A percentile compares a stretch with the other conserved stretches of the same genome.
phyloP scores from a whole-genome alignment of 441 rosid species.

The Rhodomyrtus psidioides region DNA sequence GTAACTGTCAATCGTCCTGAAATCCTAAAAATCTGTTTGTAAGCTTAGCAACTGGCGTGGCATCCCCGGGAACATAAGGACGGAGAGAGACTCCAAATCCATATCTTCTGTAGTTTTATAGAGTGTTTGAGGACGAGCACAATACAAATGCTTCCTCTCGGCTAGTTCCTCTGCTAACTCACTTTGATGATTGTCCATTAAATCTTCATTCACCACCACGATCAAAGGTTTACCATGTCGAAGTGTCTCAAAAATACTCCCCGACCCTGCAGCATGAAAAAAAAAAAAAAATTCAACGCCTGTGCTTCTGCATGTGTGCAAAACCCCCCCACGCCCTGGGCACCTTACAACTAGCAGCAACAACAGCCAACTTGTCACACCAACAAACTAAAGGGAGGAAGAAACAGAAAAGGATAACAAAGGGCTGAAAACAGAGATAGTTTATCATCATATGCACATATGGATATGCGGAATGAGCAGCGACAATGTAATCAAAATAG shows the following conservation, averaged over 20 bases:
- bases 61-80: slow-evolving; percentile 60
- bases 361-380: background rate
- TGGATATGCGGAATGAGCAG: background rate
- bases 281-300: background rate
- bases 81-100: slow-evolving; percentile 54
- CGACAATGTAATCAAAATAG: background rate
- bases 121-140: slow-evolving; percentile 61
- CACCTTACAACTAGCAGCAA: background rate
- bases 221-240: slow-evolving; percentile 64
- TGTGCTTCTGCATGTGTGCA: background rate
- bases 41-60: slow-evolving; percentile 51
- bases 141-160: slow-evolving; percentile 66
- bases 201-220: slow-evolving; percentile 84
- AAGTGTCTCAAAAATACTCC: slow-evolving; percentile 87
- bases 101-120: slow-evolving; percentile 35
- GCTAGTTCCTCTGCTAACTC: slow-evolving; percentile 88
- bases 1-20: slow-evolving; percentile 50
- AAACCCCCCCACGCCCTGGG: background rate
- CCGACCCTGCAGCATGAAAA: slow-evolving; percentile 47
- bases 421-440: background rate
- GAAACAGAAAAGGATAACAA: background rate
- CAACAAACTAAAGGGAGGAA: background rate
- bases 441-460: background rate
- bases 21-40: slow-evolving; percentile 64
- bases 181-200: slow-evolving; percentile 89